phyloP scores from a whole-genome alignment of 148 eudicot species.

The Gaultheria prostrata region DNA sequence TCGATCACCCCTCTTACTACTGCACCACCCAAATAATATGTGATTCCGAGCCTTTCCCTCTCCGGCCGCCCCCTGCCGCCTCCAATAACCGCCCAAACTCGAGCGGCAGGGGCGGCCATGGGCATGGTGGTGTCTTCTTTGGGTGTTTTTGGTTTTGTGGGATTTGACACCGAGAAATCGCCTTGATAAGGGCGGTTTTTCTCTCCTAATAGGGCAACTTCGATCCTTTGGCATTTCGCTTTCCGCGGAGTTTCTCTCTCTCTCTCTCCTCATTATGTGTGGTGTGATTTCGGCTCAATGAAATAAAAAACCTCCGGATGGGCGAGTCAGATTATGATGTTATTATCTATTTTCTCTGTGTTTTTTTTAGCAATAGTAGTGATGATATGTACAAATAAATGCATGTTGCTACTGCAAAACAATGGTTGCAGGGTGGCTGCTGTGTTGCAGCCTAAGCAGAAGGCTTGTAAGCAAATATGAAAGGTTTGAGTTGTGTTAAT shows the following conservation, averaged over 20 bases:
- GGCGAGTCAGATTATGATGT: slow-evolving; percentile 26
- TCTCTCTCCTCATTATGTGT: slow-evolving; percentile 1
- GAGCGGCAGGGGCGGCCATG: not conserved
- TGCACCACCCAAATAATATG: not conserved
- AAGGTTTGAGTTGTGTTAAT: not conserved
- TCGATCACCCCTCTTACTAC: slow-evolving; percentile 20
- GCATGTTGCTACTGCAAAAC: not conserved
- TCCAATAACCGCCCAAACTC: not conserved
- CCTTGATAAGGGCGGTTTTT: slow-evolving; percentile 2
- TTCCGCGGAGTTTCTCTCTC: slow-evolving; percentile 8
- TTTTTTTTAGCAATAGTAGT: not conserved
- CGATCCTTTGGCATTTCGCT: slow-evolving; percentile 41
- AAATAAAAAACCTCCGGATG: slow-evolving; percentile 17
- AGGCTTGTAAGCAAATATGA: not conserved
- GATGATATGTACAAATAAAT: slow-evolving; percentile 9
- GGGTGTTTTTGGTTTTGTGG: not conserved
- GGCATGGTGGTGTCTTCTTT: not conserved
- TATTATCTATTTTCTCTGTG: not conserved
- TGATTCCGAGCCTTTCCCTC: not conserved
- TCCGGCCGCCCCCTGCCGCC: slow-evolving; percentile 2
- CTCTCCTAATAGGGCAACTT: slow-evolving; percentile 36
- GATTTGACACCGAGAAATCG: not conserved
- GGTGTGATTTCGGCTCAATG: slow-evolving; percentile 14
- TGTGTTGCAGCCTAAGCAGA: not conserved
- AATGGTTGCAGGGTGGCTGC: not conserved